Percentiles rank a stretch among this genome's conserved stretches.
phyloP scores from a whole-genome alignment of 768 basidiomycete genomes.

The Auriscalpium microsporum region DNA sequence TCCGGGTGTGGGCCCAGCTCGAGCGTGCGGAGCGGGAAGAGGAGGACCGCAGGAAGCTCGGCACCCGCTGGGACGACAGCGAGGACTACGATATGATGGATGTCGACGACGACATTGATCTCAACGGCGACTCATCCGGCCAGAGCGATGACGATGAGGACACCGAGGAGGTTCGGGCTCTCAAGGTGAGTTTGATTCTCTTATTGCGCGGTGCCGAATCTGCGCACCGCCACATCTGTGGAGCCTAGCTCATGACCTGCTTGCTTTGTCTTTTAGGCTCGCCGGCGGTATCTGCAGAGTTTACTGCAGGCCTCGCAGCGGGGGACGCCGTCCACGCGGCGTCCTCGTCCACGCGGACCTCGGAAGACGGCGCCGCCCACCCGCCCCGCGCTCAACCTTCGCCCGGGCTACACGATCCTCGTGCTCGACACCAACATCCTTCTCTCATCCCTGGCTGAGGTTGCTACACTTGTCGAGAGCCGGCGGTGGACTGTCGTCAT shows the following conservation, averaged over 20 bases:
- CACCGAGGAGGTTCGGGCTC: conserved; percentile 62
- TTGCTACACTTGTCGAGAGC: conserved; percentile 71
- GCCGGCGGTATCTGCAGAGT: conserved; percentile 62
- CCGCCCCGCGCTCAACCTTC: conserved; percentile 42
- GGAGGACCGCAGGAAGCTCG: conserved; percentile 57
- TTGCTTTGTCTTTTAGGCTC: conserved; percentile 38
- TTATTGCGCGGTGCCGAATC: conserved; percentile 1
- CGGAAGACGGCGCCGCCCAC: conserved; percentile 22
- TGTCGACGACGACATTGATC: conserved; percentile 46
- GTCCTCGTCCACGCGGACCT: conserved; percentile 20
- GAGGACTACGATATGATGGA: conserved; percentile 56
- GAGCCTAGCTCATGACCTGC: background rate
- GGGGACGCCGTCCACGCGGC: conserved; percentile 18
- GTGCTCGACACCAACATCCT: conserved; percentile 95
- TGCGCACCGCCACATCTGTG: conserved; percentile 11
- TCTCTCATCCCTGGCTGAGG: conserved; percentile 67
- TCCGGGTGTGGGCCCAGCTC: conserved; percentile 60
- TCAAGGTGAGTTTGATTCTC: conserved; percentile 50
- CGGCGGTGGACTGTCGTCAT: conserved; percentile 81
- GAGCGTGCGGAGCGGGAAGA: conserved; percentile 57
- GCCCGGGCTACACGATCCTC: conserved; percentile 83
- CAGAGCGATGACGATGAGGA: conserved; percentile 50
- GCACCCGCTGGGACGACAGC: conserved; percentile 49
- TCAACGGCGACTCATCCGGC: conserved; percentile 39
- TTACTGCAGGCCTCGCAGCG: conserved; percentile 47